Base-by-base conservation (phyloP, 768 basidiomycete species). In the Scleroderma bovista region DNA sequence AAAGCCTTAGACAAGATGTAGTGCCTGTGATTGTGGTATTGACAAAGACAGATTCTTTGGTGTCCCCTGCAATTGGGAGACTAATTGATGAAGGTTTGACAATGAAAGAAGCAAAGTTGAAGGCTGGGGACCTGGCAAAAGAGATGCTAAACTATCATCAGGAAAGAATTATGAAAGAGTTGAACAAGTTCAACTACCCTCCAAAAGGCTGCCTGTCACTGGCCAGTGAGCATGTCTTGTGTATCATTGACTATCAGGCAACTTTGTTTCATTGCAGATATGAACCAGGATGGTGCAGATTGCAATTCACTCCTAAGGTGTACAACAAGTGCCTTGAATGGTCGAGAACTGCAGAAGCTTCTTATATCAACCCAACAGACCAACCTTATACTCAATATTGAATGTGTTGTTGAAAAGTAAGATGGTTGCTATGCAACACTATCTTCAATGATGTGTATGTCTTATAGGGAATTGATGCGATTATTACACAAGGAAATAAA, bases 361-460 rank as follows among this genome's bases (percentile, higher is more conserved):
- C 57, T 66, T 39, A 49, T 60, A 22, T 55, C 62, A 4, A 60
- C 60, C 15, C 62, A 65, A 42, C 51, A 55, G 44, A 63, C 53
- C 46, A 63, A 65, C 46, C 34, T 68, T 11, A 43, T 58, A 31
- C 33, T 51, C n/a, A 48, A 24, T 13, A 40, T 51, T 47, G 34
- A 22, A 36, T 45, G 32, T 48, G 45, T 39, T 29, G 2, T 48
- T 13, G 50, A 48, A 15, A 26, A 2, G 47, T 11, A 43, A 32
- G 23, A 19, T 15, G 3, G 3, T 20, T 12, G 3, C 24, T 29
- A 9, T 29, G 26, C 26, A 29, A 9, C 4, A 29, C 13, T 12
- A 36, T n/a, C 34, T 13, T 6, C 9, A 29, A 13, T 36, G 13
- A 15, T 36, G 26, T n/a, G 13, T 13, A 36, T 36, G 5, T n/a